phyloP scores from a whole-genome alignment of 2,329 filamentous ascomycete genomes.

The Stagonosporopsis chrysanthemi region DNA sequence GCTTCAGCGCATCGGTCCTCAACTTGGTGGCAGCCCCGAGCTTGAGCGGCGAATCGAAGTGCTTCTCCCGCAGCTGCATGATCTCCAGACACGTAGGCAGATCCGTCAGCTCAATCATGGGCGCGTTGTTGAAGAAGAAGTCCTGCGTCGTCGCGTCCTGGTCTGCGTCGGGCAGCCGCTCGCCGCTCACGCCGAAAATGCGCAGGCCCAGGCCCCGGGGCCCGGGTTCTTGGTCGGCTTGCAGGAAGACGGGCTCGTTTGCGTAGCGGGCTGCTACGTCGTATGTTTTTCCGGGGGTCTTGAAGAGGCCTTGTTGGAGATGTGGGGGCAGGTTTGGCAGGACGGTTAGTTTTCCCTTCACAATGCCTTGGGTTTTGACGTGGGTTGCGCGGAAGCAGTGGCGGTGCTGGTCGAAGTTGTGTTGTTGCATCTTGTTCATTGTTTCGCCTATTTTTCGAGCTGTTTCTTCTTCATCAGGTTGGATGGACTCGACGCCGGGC shows the following conservation, averaged over 20 bases:
- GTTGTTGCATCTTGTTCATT: constrained; percentile 51
- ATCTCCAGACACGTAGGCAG: constrained; percentile 44
- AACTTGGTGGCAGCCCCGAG: constrained; percentile 33
- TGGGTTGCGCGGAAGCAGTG: constrained; percentile 50
- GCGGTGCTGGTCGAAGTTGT: constrained; percentile 51
- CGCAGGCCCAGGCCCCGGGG: constrained; percentile 49
- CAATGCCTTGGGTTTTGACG: constrained; percentile 42
- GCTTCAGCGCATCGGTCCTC: constrained; percentile 41
- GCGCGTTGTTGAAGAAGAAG: constrained; percentile 46
- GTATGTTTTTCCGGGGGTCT: constrained; percentile 39
- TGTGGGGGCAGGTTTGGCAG: constrained; percentile 35
- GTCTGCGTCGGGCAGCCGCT: constrained; percentile 26
- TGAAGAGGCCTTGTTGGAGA: constrained; percentile 49
- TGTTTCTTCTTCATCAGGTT: constrained; percentile 44
- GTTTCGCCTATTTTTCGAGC: constrained; percentile 46
- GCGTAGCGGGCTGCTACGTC: constrained; percentile 50
- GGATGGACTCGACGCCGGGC: constrained; percentile 42
- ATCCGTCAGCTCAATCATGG: constrained; percentile 42
- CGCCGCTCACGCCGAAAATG: constrained; percentile 46
- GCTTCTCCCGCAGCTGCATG: constrained; percentile 39
- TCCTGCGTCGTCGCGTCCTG: constrained; percentile 32
- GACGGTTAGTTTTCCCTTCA: constrained; percentile 27
- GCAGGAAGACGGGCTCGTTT: constrained; percentile 47
- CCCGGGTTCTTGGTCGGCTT: constrained; percentile 45
- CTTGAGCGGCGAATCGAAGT: constrained; percentile 34